Conservation (phyloP, 208 protist genomes). For the Crithidia bombi region DNA sequence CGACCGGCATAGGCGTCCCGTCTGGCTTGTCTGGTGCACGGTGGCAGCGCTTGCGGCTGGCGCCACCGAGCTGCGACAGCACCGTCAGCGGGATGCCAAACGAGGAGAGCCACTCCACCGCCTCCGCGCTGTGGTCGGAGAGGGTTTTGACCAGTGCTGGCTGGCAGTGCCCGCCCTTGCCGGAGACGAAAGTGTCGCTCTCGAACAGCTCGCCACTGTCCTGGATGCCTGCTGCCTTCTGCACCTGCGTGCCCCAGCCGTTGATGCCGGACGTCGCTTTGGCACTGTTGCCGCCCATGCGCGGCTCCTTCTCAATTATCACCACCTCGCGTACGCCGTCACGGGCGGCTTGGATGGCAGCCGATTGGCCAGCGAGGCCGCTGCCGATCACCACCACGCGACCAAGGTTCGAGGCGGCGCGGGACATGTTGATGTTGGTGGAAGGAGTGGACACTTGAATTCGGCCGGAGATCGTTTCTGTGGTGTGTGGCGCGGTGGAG, state of each 20-base stretch:
- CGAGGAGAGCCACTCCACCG: conserved; percentile 79
- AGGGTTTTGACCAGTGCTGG: conserved; percentile 85
- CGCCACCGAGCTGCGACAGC: conserved; percentile 92
- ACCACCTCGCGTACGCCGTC: conserved; percentile 82
- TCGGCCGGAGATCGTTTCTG: conserved; percentile 33
- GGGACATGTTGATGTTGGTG: conserved; percentile 50
- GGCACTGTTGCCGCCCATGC: conserved; percentile 94
- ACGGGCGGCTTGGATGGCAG: conserved; percentile 77
- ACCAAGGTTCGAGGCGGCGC: conserved; percentile 40
- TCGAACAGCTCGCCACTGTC: conserved; percentile 80
- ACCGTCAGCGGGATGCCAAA: conserved; percentile 86
- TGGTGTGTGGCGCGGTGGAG: conserved; percentile 11
- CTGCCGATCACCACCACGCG: conserved; percentile 84
- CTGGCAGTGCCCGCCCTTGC: conserved; percentile 67
- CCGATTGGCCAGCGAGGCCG: conserved; percentile 80
- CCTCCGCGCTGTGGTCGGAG: conserved; percentile 60
- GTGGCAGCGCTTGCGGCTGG: conserved; percentile 87
- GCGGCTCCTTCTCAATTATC: conserved; percentile 92
- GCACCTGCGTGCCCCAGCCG: conserved; percentile 83
- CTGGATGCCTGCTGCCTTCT: conserved; percentile 62
- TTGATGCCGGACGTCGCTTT: conserved; percentile 98
- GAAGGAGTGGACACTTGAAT: conserved; percentile 37
- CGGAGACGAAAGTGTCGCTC: conserved; percentile 74
- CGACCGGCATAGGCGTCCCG: conserved; percentile 87
- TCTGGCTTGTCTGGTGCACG: conserved; percentile 72